These are phyloP conservation scores for Sutorius australiensis DNA, from an alignment of 768 basidiomycete species.

Conservation along the genomic window DNA sequence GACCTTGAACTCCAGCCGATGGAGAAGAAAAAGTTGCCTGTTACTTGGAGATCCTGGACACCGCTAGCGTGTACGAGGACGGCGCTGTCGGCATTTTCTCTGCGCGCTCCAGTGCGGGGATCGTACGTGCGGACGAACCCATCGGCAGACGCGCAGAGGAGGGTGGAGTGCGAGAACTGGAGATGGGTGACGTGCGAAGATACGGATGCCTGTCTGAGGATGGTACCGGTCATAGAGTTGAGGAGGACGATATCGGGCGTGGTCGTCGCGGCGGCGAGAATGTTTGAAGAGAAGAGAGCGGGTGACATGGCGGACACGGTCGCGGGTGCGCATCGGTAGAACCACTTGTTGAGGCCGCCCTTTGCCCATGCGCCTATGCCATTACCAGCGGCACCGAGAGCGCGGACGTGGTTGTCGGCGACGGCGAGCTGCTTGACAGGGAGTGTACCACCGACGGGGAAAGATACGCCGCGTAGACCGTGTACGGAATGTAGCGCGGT, in stretches of 20 bases:
- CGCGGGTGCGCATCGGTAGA: slow-evolving; percentile 51
- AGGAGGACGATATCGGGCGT: slow-evolving; percentile 63
- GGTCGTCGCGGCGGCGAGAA: slow-evolving; percentile 57
- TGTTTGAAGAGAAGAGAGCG: slow-evolving; percentile 47
- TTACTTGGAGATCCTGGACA: slow-evolving; percentile 74
- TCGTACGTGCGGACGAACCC: slow-evolving; percentile 71
- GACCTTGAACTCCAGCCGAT: slow-evolving; percentile 87
- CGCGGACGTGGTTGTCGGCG: slow-evolving; percentile 77
- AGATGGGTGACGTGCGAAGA: slow-evolving; percentile 63
- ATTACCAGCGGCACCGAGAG: slow-evolving; percentile 52
- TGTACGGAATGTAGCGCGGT: slow-evolving; percentile 61
- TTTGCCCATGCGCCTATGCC: slow-evolving; percentile 80
- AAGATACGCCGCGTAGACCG: slow-evolving; percentile 67
- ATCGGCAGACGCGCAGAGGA: slow-evolving; percentile 69
- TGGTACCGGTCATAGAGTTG: slow-evolving; percentile 68
- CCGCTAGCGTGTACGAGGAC: slow-evolving; percentile 81
- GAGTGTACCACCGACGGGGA: slow-evolving; percentile 64
- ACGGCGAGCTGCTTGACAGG: slow-evolving; percentile 71
- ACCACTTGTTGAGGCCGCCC: slow-evolving; percentile 85
- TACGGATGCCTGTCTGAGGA: slow-evolving; percentile 53
- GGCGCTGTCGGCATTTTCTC: slow-evolving; percentile 47
- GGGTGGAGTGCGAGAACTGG: slow-evolving; percentile 57
- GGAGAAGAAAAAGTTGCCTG: slow-evolving; percentile 78
- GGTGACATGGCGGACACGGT: slow-evolving; percentile 44
- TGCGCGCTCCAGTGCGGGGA: slow-evolving; percentile 56